Conservation (phyloP, 116 monocot species). For the Iris pallida region DNA sequence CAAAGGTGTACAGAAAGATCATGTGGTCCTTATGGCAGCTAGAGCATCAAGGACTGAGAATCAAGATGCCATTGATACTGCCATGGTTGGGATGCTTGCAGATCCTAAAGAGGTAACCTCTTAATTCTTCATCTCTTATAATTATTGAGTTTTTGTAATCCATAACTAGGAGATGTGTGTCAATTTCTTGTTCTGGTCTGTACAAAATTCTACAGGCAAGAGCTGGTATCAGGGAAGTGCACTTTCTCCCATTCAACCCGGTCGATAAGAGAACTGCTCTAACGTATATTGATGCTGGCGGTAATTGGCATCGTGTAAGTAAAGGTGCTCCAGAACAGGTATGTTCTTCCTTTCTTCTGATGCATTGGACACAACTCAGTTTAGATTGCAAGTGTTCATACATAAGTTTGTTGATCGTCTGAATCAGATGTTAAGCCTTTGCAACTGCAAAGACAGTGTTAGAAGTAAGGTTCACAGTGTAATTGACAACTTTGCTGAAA, state of each 20-base stretch:
- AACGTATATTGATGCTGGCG: constrained; percentile 58
- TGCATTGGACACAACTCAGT: too few species aligned
- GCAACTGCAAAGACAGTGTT: constrained; percentile 36
- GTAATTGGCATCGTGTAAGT: constrained; percentile 61
- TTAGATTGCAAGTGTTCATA: too few species aligned
- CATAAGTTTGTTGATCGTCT: too few species aligned
- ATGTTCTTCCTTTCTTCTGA: too few species aligned
- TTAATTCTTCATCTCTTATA: neutral
- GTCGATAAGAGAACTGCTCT: constrained; percentile 77
- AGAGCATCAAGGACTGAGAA: constrained; percentile 16
- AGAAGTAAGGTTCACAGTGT: constrained; percentile 63
- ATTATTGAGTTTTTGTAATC: neutral
- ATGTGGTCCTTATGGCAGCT: constrained; percentile 12
- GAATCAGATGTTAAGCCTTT: constrained; percentile 60
- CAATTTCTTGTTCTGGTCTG: neutral
- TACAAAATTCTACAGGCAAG: constrained; percentile 35
- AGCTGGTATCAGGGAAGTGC: constrained; percentile 66
- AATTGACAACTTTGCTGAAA: constrained; percentile 91
- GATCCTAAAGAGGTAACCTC: constrained; percentile 14
- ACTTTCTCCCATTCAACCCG: constrained; percentile 81
- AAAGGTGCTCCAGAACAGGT: constrained; percentile 70
- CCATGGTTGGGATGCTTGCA: constrained; percentile 18
- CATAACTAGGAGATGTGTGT: neutral
- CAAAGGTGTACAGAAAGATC: constrained; percentile 25
- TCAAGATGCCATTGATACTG: constrained; percentile 16